Evolutionary conservation across 2,329 filamentous ascomycete genomes (phyloP), one percentile per base, ranked within the genome.

Genomic region (Aspergillus carbonarius): DNA sequence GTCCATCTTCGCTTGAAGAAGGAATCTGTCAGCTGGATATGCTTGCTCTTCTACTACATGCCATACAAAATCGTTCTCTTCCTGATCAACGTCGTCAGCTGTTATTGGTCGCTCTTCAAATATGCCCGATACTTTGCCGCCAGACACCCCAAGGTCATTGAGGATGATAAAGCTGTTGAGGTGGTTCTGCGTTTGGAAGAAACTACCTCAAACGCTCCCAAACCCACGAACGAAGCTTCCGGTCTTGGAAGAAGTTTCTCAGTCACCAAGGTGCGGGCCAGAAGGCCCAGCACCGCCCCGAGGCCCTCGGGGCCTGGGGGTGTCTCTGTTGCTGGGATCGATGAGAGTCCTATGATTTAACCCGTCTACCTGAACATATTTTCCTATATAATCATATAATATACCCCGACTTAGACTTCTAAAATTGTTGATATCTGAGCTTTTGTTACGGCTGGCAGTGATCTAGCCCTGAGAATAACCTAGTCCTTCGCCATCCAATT

Each of bases 71-170:
- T 80, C 1, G 66, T 76, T 1, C 67, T 82, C 9, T 77, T 77
- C 1, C 59, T 73, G 5, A 71, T 81, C 70, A 82, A 83, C 63
- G 75, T 80, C 68, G 70, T 67, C 59, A 70, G 72, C 58, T 74
- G 71, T 63, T 75, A 74, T 60, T 77, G 72, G 71, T 77, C 75
- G 1, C 63, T 80, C 3, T 79, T 73, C 65, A 78, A 76, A 52
- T 81, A 81, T 60, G 79, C 77, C 0, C 70, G 71, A 1, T 82
- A 80, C 61, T 81, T 81, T 57, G 76, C 79, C 7, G 73, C 72
- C 34, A 73, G 78, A n/a, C 80, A 82, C 57, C 78, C 78, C 2
- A 81, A 79, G 60, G 74, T 82, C 7, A 76, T 77, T 37, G 79
- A 82, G 57, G 78, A 82, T 56, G 75, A 78, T 46, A 78, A 78